Conservation (phyloP, 169 alveolate species). For the Toxoplasma gondii region DNA sequence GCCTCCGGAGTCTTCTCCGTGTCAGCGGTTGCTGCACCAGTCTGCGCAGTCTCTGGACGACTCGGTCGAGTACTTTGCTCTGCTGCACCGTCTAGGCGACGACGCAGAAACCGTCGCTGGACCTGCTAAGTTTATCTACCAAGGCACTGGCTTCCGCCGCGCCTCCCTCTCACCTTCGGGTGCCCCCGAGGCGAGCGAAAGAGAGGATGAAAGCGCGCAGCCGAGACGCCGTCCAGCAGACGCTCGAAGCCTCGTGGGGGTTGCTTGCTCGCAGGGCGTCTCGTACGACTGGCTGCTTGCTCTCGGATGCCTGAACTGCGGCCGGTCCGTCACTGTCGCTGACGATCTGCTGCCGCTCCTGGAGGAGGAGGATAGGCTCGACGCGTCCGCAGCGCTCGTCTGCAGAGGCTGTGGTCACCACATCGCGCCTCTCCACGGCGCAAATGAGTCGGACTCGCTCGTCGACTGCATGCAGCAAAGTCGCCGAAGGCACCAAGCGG, state of each 20-base stretch:
- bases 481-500: not conserved
- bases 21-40: slow-evolving; percentile 40
- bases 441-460: slow-evolving; percentile 51
- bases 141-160: slow-evolving; percentile 18
- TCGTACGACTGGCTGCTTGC: slow-evolving; percentile 63
- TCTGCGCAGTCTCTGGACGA: slow-evolving; percentile 49
- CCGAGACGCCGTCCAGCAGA: not conserved
- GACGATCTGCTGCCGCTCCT: slow-evolving; percentile 3
- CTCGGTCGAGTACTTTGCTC: slow-evolving; percentile 54
- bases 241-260: not conserved
- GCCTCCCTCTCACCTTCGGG: slow-evolving; percentile 20
- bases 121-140: slow-evolving; percentile 5
- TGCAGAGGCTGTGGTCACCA: slow-evolving; percentile 56
- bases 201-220: not conserved
- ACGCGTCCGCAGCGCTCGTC: not conserved
- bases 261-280: slow-evolving; percentile 17
- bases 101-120: slow-evolving; percentile 6
- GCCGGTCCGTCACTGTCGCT: slow-evolving; percentile 2
- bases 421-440: slow-evolving; percentile 46
- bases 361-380: not conserved
- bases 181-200: not conserved
- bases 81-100: slow-evolving; percentile 29
- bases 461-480: slow-evolving; percentile 41
- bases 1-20: not conserved
- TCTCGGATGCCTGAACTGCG: slow-evolving; percentile 66